Base-by-base conservation (phyloP, 805 yeast genomes). In the Maudiozyma barnettii region DNA sequence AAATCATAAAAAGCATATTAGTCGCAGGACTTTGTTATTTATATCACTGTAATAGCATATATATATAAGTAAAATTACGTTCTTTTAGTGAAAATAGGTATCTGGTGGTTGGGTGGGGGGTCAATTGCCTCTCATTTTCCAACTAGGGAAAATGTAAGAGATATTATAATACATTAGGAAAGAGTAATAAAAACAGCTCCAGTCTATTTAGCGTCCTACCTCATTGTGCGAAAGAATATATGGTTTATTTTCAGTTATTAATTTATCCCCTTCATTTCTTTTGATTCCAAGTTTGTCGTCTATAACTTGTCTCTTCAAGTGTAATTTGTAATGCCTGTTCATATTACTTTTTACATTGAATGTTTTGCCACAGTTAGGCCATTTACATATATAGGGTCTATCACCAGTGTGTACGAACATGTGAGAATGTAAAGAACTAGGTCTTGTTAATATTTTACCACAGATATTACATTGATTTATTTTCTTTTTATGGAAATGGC, bases 291-390 rank as follows among this genome's bases (percentile, higher is more conserved):
- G 18, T 14, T 33, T 33, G 19, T 41, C 41, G 19, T 43, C 39
- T 5, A 43, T 16, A 16, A 43, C 36, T 26, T 48, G 44, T 39
- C 47, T 45, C 22, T 43, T 47, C 10, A 47, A n/a, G 45, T 86
- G 95, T 36, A 85, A 70, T 57, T 78, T 77, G 53, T 75, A 76
- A 63, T 86, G 95, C 49, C 95, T 70, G 7, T 81, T 79, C 77
- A 86, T 79, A 57, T 87, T 88, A 35, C 86, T 79, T 54, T 84
- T 76, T 19, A 88, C 87, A 12, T 81, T 77, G 60, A 86, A 86
- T 5, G 73, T 53, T 55, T 81, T 78, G 0, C 78, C 78, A 64
- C 95, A 86, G 22, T 73, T 75, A 0, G 68, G 68, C 78, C 82
- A 79, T 12, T 64, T 61, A 58, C 86, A 81, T 45, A 64, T 63